These are phyloP conservation scores for Diutina catenulata DNA, from an alignment of 1,139 yeast species.

Conservation along the genomic window DNA sequence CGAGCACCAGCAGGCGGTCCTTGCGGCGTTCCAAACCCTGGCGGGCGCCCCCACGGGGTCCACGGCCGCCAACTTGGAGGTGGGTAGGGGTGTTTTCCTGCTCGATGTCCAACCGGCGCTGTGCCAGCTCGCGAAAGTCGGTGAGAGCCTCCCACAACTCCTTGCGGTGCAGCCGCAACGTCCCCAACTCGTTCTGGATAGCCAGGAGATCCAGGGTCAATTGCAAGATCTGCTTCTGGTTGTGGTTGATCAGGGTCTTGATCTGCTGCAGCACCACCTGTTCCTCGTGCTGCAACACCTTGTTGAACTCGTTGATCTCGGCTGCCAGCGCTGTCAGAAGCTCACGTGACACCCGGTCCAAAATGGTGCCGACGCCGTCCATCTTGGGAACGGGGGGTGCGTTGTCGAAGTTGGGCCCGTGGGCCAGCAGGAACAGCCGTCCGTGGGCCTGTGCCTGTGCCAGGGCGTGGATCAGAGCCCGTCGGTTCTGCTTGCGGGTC, in stretches of 20 bases:
- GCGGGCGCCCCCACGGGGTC: conserved; percentile 1
- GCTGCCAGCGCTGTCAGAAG: conserved; percentile 12
- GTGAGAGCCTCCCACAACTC: conserved; percentile 53
- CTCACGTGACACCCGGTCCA: neutral
- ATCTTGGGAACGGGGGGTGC: conserved; percentile 2
- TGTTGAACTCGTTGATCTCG: conserved; percentile 63
- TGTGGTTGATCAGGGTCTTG: conserved; percentile 53
- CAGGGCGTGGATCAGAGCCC: conserved; percentile 4
- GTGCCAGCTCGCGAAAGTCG: conserved; percentile 63
- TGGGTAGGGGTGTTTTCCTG: conserved; percentile 11
- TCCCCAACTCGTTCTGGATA: conserved; percentile 54
- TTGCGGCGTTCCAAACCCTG: conserved; percentile 12
- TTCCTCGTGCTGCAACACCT: conserved; percentile 41
- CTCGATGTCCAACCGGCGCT: conserved; percentile 39
- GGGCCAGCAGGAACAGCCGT: neutral
- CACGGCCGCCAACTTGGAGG: neutral
- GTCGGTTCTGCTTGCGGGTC: neutral
- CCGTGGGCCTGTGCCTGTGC: conserved; percentile 3
- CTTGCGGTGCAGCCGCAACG: conserved; percentile 46
- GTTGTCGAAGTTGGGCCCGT: no score
- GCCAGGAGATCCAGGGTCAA: conserved; percentile 54
- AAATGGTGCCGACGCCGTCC: neutral
- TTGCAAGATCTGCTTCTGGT: conserved; percentile 59
- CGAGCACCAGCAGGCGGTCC: conserved; percentile 60
- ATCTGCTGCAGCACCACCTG: conserved; percentile 50